phyloP scores from a whole-genome alignment of 2,329 filamentous ascomycete species.

The Penicillium fuscoglaucum region DNA sequence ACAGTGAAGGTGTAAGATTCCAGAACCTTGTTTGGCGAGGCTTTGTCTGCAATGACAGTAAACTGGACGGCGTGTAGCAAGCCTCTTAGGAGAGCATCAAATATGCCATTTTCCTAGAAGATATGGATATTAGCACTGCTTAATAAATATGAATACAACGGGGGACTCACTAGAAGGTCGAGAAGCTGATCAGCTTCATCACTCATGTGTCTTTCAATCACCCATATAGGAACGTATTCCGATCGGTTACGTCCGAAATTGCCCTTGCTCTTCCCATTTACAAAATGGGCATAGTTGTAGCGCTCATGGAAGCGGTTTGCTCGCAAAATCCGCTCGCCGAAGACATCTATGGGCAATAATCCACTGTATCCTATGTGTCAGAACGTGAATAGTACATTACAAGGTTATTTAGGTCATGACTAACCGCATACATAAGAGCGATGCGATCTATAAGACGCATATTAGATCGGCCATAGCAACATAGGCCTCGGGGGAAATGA shows the following conservation, averaged over 20 bases:
- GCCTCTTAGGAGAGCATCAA: background rate
- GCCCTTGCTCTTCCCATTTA: background rate
- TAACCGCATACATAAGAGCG: background rate
- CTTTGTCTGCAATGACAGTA: background rate
- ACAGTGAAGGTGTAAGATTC: background rate
- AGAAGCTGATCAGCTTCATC: background rate
- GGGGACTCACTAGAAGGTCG: background rate
- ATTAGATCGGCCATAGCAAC: background rate
- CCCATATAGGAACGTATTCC: background rate
- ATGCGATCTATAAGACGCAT: background rate
- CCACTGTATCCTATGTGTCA: background rate
- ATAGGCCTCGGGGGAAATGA: conserved; percentile 5
- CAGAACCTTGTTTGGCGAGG: background rate
- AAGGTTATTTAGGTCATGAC: background rate
- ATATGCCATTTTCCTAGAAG: background rate
- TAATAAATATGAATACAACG: background rate
- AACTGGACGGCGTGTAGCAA: background rate
- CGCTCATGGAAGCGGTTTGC: background rate
- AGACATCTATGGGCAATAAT: background rate
- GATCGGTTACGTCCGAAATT: background rate
- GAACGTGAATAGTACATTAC: background rate
- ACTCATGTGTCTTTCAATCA: background rate
- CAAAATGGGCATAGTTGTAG: background rate
- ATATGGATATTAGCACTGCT: background rate
- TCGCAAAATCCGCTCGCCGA: background rate